Conservation (phyloP, 2,329 filamentous ascomycete genomes). For the Penicillium sp. region DNA sequence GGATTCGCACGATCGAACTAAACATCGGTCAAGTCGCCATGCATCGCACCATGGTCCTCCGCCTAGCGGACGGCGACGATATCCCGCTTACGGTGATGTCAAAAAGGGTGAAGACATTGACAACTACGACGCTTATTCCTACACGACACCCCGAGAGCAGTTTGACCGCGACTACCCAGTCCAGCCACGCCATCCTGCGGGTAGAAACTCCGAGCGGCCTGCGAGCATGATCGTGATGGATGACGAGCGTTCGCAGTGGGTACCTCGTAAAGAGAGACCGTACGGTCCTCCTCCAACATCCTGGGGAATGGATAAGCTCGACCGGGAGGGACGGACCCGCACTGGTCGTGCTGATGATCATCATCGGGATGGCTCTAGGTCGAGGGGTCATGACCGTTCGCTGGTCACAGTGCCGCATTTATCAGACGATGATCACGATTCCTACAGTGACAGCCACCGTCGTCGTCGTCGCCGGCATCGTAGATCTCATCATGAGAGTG, state of each 20-base stretch:
- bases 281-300: conserved; percentile 39
- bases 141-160: conserved; percentile 49
- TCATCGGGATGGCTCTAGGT: conserved; percentile 38
- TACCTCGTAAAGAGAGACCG: conserved; percentile 27
- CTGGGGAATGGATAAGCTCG: conserved; percentile 39
- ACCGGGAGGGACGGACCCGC: conserved; percentile 29
- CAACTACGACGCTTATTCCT: conserved; percentile 46
- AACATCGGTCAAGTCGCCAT: conserved; percentile 17
- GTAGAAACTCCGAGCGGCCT: conserved; percentile 33
- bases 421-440: conserved; percentile 44
- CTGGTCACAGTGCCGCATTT: conserved; percentile 51
- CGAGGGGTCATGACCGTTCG: conserved; percentile 40
- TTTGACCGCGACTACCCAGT: conserved; percentile 47
- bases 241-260: conserved; percentile 31
- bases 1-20: conserved; percentile 22
- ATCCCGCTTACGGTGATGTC: conserved; percentile 30
- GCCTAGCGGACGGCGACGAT: conserved; percentile 24
- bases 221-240: conserved; percentile 43
- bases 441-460: conserved; percentile 45
- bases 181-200: conserved; percentile 31
- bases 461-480: conserved; percentile 39
- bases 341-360: conserved; percentile 29
- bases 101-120: conserved; percentile 41
- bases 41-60: conserved; percentile 28
- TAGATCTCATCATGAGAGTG: conserved; percentile 22